Evolutionary conservation across 148 eudicot genomes (phyloP).

Genomic region (Hydrangea macrophylla): DNA sequence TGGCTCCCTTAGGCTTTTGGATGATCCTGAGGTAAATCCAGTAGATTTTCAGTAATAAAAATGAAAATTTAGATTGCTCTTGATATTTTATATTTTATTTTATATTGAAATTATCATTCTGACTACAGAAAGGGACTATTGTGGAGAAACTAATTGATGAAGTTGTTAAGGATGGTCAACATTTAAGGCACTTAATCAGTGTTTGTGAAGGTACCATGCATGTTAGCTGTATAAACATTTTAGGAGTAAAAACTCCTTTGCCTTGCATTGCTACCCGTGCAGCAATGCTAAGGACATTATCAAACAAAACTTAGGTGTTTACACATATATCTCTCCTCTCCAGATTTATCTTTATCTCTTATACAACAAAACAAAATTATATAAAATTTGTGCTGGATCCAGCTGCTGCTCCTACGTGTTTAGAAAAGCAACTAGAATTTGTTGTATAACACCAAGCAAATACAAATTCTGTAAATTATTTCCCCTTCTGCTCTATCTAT

Average conservation of each 20-base stretch:
- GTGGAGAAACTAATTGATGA: slow-evolving; percentile 87
- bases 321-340: not conserved
- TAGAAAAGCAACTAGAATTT: not conserved
- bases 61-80: slow-evolving; percentile 10
- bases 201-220: slow-evolving; percentile 79
- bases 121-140: slow-evolving; percentile 79
- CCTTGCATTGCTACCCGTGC: not conserved
- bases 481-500: not conserved
- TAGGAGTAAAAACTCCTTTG: not conserved
- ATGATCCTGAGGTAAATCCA: slow-evolving; percentile 86
- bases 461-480: not conserved
- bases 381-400: too few species aligned
- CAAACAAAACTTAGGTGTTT: not conserved
- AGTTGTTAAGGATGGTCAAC: slow-evolving; percentile 64
- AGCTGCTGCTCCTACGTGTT: too few species aligned
- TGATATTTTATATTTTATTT: too few species aligned
- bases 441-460: too few species aligned
- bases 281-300: not conserved
- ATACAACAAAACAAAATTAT: too few species aligned
- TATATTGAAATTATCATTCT: slow-evolving; percentile 13
- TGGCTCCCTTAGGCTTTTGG: slow-evolving; percentile 87
- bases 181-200: slow-evolving; percentile 64
- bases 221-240: not conserved
- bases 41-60: slow-evolving; percentile 5
- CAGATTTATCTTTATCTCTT: not conserved